Evolutionary conservation across 106 monocot genomes (phyloP).

Genomic region (Acorus gramineus): DNA sequence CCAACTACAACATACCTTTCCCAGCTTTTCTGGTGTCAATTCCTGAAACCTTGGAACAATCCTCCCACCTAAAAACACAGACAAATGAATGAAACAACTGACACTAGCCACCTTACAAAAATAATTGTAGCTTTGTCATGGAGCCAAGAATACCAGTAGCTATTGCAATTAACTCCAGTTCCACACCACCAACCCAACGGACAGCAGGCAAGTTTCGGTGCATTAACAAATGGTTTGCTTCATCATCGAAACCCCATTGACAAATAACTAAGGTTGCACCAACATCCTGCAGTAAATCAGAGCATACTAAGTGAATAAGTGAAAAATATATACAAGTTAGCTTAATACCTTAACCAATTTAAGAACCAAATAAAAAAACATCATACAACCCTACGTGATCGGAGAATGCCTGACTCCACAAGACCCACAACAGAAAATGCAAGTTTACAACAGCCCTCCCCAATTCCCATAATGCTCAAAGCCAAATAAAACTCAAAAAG

Average conservation of each 20-base stretch:
- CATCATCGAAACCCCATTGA: slow-evolving; percentile 99
- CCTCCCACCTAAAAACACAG: slow-evolving; percentile 63
- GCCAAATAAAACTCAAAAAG: too few species aligned
- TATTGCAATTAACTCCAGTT: slow-evolving; percentile 96
- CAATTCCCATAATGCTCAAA: too few species aligned
- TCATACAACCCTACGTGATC: too few species aligned
- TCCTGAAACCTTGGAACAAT: slow-evolving; percentile 99
- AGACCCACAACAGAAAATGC: too few species aligned
- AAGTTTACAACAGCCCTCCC: too few species aligned
- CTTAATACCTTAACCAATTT: too few species aligned
- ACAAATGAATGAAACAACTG: background rate
- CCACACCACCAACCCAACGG: slow-evolving; percentile 99
- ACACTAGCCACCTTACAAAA: too few species aligned
- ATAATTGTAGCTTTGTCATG: background rate
- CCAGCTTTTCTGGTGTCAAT: slow-evolving; percentile 84
- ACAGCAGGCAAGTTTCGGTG: slow-evolving; percentile 96
- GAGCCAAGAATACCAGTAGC: slow-evolving; percentile 60
- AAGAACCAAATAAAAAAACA: too few species aligned
- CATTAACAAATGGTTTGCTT: slow-evolving; percentile 98
- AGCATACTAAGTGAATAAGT: background rate
- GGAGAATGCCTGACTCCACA: too few species aligned
- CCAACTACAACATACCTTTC: slow-evolving; percentile 41
- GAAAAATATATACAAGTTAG: background rate
- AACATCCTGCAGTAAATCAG: slow-evolving; percentile 53
- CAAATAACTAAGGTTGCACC: slow-evolving; percentile 97